phyloP scores from a whole-genome alignment of 306 rosid species.

The Medicago ruthenica region DNA sequence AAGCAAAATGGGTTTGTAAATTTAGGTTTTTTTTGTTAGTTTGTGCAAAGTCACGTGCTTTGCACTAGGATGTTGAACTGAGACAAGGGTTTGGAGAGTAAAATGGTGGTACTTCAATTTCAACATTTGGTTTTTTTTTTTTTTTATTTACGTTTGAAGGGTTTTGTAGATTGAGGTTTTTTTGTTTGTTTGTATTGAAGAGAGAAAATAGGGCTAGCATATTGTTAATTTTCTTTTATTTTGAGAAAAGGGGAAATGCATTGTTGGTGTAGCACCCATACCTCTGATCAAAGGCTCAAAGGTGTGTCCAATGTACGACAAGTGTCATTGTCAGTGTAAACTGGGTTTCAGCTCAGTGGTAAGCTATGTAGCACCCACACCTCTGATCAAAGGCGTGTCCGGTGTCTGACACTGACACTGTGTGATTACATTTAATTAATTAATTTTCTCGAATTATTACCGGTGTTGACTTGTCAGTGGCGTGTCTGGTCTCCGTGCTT shows the following conservation, averaged over 20 bases:
- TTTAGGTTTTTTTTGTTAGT: background rate
- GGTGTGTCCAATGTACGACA: too few relatives aligned
- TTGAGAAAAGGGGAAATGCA: background rate
- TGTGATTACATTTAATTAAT: too few relatives aligned
- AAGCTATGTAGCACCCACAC: too few relatives aligned
- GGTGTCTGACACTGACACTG: too few relatives aligned
- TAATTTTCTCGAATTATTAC: too few relatives aligned
- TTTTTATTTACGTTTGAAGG: background rate
- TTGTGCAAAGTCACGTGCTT: background rate
- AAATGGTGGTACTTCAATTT: background rate
- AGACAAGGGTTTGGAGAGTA: background rate
- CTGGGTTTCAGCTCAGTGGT: too few relatives aligned
- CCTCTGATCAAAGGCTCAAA: too few relatives aligned
- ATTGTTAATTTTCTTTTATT: slow-evolving; percentile 5
- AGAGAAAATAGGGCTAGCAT: background rate
- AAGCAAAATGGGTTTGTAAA: background rate
- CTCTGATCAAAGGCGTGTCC: too few relatives aligned
- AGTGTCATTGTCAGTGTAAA: too few relatives aligned
- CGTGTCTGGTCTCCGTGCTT: too few relatives aligned
- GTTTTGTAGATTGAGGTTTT: background rate
- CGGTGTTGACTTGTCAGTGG: too few relatives aligned
- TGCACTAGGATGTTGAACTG: background rate
- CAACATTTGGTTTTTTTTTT: background rate
- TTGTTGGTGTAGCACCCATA: background rate
- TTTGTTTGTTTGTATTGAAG: slow-evolving; percentile 12